Percentiles rank a stretch among this genome's conserved stretches.
These are phyloP conservation scores for Mycena capillaripes DNA, from an alignment of 768 basidiomycete genomes.

Conservation along the genomic window DNA sequence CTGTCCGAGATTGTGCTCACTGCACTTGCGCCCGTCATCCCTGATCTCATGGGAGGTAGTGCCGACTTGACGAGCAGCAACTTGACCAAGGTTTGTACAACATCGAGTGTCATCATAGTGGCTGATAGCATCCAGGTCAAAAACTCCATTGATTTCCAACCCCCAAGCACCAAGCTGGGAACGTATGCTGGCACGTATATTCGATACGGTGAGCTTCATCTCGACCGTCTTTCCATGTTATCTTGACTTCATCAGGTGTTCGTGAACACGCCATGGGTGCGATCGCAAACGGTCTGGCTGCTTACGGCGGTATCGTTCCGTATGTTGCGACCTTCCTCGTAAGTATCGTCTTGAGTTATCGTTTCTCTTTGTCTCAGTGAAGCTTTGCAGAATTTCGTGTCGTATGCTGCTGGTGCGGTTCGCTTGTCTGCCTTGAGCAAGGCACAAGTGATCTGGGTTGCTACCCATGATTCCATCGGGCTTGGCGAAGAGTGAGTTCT, in stretches of 20 bases:
- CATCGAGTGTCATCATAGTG: background rate
- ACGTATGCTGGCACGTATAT: constrained; percentile 90
- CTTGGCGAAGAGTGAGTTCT: constrained; percentile 78
- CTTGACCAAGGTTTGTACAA: constrained; percentile 52
- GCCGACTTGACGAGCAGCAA: constrained; percentile 95
- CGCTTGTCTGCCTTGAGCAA: constrained; percentile 90
- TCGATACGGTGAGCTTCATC: constrained; percentile 75
- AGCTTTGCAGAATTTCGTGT: constrained; percentile 84
- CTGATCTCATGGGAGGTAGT: constrained; percentile 91
- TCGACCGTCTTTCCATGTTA: background rate
- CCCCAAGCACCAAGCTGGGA: constrained; percentile 86
- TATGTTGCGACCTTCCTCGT: constrained; percentile 95
- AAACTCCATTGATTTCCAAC: constrained; percentile 91
- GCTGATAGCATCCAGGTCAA: constrained; percentile 65
- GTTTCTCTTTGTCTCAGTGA: constrained; percentile 26
- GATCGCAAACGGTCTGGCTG: constrained; percentile 90
- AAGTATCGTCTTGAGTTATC: constrained; percentile 37
- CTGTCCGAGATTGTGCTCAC: constrained; percentile 91
- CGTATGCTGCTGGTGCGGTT: constrained; percentile 94
- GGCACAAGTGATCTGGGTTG: constrained; percentile 95
- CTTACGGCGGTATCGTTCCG: constrained; percentile 93
- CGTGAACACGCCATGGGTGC: constrained; percentile 98
- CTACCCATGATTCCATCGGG: constrained; percentile 97
- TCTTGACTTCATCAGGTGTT: constrained; percentile 57
- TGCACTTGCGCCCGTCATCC: constrained; percentile 78